A percentile compares a stretch with the other conserved stretches of the same genome.
Conservation (phyloP, 1,284 basidiomycete genomes). For the Microbotryum intermedium region DNA sequence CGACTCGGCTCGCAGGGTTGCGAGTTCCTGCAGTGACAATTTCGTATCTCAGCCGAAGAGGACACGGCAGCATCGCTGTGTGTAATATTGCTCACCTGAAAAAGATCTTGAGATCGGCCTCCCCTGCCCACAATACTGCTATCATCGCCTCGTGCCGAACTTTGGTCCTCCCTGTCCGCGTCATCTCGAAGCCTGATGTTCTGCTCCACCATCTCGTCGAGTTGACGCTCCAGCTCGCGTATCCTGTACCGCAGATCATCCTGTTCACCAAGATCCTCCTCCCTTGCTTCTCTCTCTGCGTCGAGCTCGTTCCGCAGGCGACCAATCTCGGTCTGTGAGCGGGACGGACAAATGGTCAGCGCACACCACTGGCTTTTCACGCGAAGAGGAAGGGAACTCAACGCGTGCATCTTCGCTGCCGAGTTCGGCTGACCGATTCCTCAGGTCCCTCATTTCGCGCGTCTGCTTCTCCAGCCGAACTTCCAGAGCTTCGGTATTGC, state of each 20-base stretch:
- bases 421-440: conserved; percentile 30
- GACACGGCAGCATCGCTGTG: too few species aligned
- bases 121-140: conserved; percentile 39
- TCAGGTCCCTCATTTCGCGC: conserved; percentile 55
- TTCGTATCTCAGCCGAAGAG: too few species aligned
- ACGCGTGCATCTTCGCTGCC: conserved; percentile 36
- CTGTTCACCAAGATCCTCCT: conserved; percentile 27
- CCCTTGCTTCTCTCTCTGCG: conserved; percentile 53
- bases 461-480: conserved; percentile 48
- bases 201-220: conserved; percentile 55
- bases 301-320: conserved; percentile 55
- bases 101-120: too few species aligned
- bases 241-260: conserved; percentile 29
- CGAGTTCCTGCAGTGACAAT: conserved; percentile 34
- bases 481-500: conserved; percentile 17
- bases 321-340: conserved; percentile 28
- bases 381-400: not conserved
- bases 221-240: conserved; percentile 37
- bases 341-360: not conserved
- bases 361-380: not conserved
- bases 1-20: conserved; percentile 46
- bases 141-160: conserved; percentile 40
- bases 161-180: conserved; percentile 44
- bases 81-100: too few species aligned
- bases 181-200: conserved; percentile 58